These are phyloP conservation scores for Nemania serpens DNA, from an alignment of 2,329 filamentous ascomycete genomes.

Conservation along the genomic window DNA sequence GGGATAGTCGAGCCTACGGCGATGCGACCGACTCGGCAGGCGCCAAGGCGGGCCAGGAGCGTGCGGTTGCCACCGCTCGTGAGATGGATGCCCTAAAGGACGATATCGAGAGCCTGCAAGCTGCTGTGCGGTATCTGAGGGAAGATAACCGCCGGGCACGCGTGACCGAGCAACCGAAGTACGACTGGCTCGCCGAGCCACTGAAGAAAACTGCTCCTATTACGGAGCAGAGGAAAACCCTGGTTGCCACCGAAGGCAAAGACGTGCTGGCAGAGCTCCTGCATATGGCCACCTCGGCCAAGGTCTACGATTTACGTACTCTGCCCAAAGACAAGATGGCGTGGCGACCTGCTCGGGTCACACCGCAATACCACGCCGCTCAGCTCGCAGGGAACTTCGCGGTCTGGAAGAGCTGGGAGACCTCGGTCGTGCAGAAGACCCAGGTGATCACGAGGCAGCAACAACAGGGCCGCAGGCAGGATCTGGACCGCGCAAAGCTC, in stretches of 20 bases:
- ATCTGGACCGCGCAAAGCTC: conserved; percentile 38
- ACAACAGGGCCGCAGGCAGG: conserved; percentile 27
- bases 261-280: conserved; percentile 69
- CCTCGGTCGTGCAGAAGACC: conserved; percentile 58
- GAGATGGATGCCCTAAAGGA: conserved; percentile 74
- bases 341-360: conserved; percentile 68
- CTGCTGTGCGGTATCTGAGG: conserved; percentile 69
- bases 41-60: conserved; percentile 65
- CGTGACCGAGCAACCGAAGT: conserved; percentile 57
- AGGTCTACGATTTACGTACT: conserved; percentile 62
- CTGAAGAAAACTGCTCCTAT: conserved; percentile 57
- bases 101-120: conserved; percentile 68
- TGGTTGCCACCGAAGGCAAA: conserved; percentile 64
- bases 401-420: conserved; percentile 63
- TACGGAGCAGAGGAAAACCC: conserved; percentile 61
- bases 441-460: conserved; percentile 41
- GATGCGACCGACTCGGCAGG: conserved; percentile 50
- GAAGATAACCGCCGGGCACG: conserved; percentile 69
- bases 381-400: conserved; percentile 69
- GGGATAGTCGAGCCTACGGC: conserved; percentile 62
- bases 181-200: conserved; percentile 69
- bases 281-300: conserved; percentile 60
- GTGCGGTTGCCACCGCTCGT: conserved; percentile 69
- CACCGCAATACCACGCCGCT: conserved; percentile 69
- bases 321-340: conserved; percentile 64